phyloP scores from a whole-genome alignment of 495 filamentous ascomycete species.

The Podospora anserina region DNA sequence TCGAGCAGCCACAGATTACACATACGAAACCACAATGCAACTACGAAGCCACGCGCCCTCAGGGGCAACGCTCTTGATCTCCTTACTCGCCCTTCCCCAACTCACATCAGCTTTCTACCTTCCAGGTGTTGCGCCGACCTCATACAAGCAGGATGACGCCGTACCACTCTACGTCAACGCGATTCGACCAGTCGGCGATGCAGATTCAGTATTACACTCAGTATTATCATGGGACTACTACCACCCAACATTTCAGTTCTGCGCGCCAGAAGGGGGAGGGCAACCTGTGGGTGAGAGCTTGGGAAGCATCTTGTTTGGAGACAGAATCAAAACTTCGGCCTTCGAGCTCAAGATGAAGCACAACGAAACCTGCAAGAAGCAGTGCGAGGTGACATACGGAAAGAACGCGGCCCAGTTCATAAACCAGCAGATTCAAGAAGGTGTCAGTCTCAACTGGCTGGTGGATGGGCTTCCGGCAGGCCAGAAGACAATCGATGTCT shows the following conservation, averaged over 20 bases:
- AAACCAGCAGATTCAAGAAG: constrained; percentile 73
- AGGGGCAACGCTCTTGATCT: constrained; percentile 41
- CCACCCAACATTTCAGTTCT: constrained; percentile 80
- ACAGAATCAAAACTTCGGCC: constrained; percentile 88
- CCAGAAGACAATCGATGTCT: constrained; percentile 67
- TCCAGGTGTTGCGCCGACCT: constrained; percentile 91
- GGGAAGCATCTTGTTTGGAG: constrained; percentile 94
- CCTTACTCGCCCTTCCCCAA: constrained; percentile 46
- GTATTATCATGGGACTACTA: constrained; percentile 96
- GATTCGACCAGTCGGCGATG: constrained; percentile 78
- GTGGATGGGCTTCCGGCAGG: constrained; percentile 91
- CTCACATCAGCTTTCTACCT: constrained; percentile 85
- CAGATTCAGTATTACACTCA: constrained; percentile 79
- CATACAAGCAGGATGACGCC: constrained; percentile 68
- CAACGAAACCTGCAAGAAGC: constrained; percentile 80
- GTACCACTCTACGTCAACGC: constrained; percentile 93
- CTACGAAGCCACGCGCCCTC: constrained; percentile 45
- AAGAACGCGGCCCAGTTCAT: constrained; percentile 70
- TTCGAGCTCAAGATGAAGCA: constrained; percentile 79
- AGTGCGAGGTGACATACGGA: constrained; percentile 69
- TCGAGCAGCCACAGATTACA: background rate
- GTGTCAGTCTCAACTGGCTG: constrained; percentile 90
- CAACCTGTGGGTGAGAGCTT: constrained; percentile 79
- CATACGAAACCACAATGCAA: constrained; percentile 40
- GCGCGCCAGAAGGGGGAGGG: constrained; percentile 69